These are phyloP conservation scores for Linum lewisii DNA, from an alignment of 345 rosid genomes.

Conservation along the genomic window DNA sequence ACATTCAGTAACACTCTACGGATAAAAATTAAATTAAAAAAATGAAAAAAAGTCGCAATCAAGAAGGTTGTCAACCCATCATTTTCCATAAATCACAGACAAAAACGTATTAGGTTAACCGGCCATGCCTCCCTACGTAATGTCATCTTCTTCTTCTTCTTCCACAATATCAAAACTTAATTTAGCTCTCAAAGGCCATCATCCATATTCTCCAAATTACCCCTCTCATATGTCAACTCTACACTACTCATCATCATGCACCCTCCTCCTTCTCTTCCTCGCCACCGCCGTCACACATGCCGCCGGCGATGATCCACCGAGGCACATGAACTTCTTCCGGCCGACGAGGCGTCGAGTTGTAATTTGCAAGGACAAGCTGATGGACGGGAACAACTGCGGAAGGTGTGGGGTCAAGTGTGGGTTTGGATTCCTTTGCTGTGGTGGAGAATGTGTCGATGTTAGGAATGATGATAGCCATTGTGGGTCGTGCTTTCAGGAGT, in stretches of 20 bases:
- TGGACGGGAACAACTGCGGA: neutral
- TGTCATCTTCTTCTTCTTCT: neutral
- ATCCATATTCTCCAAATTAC: neutral
- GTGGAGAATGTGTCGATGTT: neutral
- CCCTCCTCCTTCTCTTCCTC: neutral
- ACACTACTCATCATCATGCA: neutral
- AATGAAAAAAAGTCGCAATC: too few relatives aligned
- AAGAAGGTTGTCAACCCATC: too few relatives aligned
- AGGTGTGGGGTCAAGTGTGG: neutral
- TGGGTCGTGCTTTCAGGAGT: neutral
- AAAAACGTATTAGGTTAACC: too few relatives aligned
- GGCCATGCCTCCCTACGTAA: neutral
- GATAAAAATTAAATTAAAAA: too few relatives aligned
- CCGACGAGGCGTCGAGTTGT: neutral
- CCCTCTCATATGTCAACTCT: neutral
- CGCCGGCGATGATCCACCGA: neutral
- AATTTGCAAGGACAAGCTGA: neutral
- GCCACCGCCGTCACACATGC: neutral
- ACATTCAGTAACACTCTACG: too few relatives aligned
- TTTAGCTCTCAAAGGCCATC: neutral
- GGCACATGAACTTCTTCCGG: neutral
- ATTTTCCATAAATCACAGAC: too few relatives aligned
- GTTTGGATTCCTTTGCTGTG: neutral
- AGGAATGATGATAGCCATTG: neutral
- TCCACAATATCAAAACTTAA: too few relatives aligned